Percentiles rank a stretch among this genome's conserved stretches.
Evolutionary conservation across 441 rosid species (phyloP).

Genomic region (Populus hybrid): DNA sequence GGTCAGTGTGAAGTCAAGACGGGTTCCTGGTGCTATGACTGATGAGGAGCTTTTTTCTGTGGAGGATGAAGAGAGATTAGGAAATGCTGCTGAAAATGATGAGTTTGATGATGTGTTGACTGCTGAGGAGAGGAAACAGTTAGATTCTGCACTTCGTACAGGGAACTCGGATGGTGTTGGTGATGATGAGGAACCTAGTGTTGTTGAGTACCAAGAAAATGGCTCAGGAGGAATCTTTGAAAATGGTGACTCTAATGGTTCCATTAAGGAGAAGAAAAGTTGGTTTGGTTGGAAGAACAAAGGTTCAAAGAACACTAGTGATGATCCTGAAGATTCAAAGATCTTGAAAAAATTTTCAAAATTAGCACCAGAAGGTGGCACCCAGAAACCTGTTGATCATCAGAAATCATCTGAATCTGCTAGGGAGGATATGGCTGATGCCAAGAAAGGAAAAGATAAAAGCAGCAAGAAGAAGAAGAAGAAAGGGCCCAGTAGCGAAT

Average conservation of each 20-base stretch:
- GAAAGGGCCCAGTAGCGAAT: conserved; percentile 51
- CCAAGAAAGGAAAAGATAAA: conserved; percentile 74
- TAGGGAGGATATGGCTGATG: conserved; percentile 56
- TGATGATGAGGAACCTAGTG: conserved; percentile 72
- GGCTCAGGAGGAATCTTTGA: conserved; percentile 47
- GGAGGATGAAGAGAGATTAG: conserved; percentile 67
- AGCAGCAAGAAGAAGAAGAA: conserved; percentile 72
- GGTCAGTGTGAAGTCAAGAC: conserved; percentile 96
- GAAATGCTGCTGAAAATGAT: conserved; percentile 55
- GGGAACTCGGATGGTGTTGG: conserved; percentile 60
- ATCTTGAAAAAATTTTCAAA: conserved; percentile 70
- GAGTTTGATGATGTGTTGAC: conserved; percentile 83
- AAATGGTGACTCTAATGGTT: conserved; percentile 57
- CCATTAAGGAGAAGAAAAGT: conserved; percentile 78
- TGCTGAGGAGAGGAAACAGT: conserved; percentile 80
- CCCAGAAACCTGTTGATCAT: conserved; percentile 53
- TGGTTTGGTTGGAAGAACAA: conserved; percentile 98
- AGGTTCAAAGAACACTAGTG: conserved; percentile 49
- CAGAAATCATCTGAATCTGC: conserved; percentile 52
- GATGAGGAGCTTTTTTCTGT: conserved; percentile 93
- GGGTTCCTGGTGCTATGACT: conserved; percentile 99
- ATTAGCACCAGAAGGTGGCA: conserved; percentile 68
- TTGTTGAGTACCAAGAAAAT: conserved; percentile 50
- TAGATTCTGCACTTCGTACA: conserved; percentile 69
- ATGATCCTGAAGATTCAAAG: conserved; percentile 75